Base-by-base conservation (phyloP, 495 filamentous ascomycete species). In the Podospora appendiculata region DNA sequence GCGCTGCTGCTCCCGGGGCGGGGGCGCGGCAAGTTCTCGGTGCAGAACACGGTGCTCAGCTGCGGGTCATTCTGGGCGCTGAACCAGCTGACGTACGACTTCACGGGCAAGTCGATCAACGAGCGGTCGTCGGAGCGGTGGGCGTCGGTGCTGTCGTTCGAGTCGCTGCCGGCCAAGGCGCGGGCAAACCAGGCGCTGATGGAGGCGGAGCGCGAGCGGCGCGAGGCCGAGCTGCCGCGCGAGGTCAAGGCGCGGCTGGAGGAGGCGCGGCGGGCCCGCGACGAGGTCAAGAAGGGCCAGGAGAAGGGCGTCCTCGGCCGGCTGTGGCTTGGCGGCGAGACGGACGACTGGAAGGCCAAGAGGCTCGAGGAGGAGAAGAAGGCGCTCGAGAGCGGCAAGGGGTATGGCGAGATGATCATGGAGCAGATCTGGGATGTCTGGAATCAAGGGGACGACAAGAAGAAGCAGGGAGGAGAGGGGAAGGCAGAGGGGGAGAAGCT, bases 341-440 rank as follows among this genome's bases (percentile, higher is more conserved):
- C 84, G 67, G 83, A 88, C 63, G 66, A 60, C 46, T 93, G 89
- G 89, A 85, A 85, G 76, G 79, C 81, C 68, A 78, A 77, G 74
- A 68, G 89, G 60, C 58, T 88, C 56, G 64, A 71, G 67, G 79
- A 85, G 75, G 87, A 91, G 66, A 76, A 76, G 71, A 75, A 88
- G 71, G 82, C 82, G 50, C 57, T 91, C 61, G 82, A 84, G 58
- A 80, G 86, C 52, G 91, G 90, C 16, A 86, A 82, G 67, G 87
- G 88, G 25, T 90, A 92, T 76, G 81, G 80, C 13, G 84, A 81
- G 59, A 70, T 96, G 69, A 96, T 96, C 56, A 76, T 79, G 68
- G 87, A 90, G 58, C 86, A 92, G 78, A 79, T 95, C 41, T 83
- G 78, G 76, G 89, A 95, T 68, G 91, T 90, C 41, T 88, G 79